These are phyloP conservation scores for Petrea volubilis DNA, from an alignment of 257 asterid genomes.

Conservation along the genomic window DNA sequence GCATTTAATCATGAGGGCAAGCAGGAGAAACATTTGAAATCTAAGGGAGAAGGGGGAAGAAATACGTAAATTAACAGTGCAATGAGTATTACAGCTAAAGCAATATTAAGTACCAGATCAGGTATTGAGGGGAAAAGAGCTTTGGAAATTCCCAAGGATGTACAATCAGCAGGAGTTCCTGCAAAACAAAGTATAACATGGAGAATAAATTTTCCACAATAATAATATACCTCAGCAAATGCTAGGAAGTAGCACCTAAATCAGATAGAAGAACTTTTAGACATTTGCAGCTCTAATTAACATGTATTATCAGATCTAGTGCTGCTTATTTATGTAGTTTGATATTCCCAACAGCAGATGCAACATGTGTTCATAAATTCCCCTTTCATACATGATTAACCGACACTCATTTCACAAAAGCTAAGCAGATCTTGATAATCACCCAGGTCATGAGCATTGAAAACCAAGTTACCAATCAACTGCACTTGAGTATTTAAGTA, in stretches of 20 bases:
- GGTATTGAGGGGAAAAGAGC: slow-evolving; percentile 67
- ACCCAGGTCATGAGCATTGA: not conserved
- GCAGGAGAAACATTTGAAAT: not conserved
- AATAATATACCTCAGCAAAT: not conserved
- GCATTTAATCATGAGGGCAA: not conserved
- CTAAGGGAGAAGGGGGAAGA: not conserved
- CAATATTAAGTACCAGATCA: slow-evolving; percentile 56
- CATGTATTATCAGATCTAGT: not conserved
- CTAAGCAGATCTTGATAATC: not conserved
- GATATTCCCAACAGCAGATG: not conserved
- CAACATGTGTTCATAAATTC: not conserved
- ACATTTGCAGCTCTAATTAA: slow-evolving; percentile 10
- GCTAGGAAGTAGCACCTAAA: slow-evolving; percentile 2
- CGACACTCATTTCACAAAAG: not conserved
- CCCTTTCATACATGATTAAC: not conserved
- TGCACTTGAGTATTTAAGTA: not conserved
- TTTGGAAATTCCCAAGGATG: slow-evolving; percentile 79
- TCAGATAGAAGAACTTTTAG: not conserved
- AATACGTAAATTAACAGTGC: not conserved
- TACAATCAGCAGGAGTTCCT: slow-evolving; percentile 92
- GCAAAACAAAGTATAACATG: slow-evolving; percentile 18
- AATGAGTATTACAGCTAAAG: not conserved
- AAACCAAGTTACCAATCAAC: not conserved
- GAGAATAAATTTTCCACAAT: not conserved
- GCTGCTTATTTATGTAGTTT: not conserved